Evolutionary conservation across 2,329 filamentous ascomycete genomes (phyloP).

Genomic region (Uncinocarpus reesii): DNA sequence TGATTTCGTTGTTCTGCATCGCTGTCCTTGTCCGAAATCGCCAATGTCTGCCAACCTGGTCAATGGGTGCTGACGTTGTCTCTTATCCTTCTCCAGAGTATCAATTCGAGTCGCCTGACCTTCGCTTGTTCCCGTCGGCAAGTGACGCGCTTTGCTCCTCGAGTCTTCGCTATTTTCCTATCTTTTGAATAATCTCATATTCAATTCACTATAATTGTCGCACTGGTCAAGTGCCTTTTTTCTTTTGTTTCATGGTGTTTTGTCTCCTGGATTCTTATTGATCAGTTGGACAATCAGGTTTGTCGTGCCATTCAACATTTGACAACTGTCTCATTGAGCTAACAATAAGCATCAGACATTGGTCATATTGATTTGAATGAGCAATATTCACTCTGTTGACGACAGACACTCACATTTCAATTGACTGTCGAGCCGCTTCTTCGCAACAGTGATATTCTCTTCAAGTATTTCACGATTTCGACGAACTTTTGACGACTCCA

Average conservation of each 20-base stretch:
- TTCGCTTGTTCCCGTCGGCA: conserved; percentile 1
- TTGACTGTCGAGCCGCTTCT: not conserved
- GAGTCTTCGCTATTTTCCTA: conserved; percentile 7
- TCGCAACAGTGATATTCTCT: conserved; percentile 1
- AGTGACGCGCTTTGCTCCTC: conserved; percentile 8
- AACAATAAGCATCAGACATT: conserved; percentile 1
- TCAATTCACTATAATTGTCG: not conserved
- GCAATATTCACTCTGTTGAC: not conserved
- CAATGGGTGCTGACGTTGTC: conserved; percentile 3
- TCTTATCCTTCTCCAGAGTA: not conserved
- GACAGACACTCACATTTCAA: not conserved
- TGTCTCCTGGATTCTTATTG: not conserved
- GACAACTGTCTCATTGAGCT: conserved; percentile 5
- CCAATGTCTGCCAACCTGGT: not conserved
- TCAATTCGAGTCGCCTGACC: not conserved
- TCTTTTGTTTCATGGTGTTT: conserved; percentile 3
- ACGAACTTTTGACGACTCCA: conserved; percentile 5
- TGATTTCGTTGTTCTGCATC: not conserved
- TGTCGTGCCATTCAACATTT: not conserved
- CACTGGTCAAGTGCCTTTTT: conserved; percentile 5
- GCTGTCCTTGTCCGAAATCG: not conserved
- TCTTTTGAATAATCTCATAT: not conserved
- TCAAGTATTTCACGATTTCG: conserved; percentile 5
- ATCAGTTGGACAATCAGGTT: conserved; percentile 2
- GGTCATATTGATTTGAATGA: conserved; percentile 2